These are phyloP conservation scores for Fonsecaea multimorphosa DNA, from an alignment of 2,329 filamentous ascomycete genomes.

Conservation along the genomic window DNA sequence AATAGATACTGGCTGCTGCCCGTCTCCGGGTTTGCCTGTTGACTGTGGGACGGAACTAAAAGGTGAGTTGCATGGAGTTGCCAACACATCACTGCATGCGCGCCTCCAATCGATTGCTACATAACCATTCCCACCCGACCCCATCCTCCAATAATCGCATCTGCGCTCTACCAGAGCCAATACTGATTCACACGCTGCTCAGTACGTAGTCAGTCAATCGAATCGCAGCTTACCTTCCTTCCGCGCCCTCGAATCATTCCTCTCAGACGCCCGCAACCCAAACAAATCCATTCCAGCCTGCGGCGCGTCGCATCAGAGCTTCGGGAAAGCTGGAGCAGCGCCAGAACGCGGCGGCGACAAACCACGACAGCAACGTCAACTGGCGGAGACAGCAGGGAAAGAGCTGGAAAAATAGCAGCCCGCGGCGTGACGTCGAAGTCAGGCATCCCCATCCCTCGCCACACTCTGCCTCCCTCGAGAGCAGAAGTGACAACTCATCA, in stretches of 20 bases:
- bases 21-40: slow-evolving; percentile 25
- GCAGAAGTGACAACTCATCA: slow-evolving; percentile 52
- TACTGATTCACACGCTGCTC: slow-evolving; percentile 36
- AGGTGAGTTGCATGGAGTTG: slow-evolving; percentile 39
- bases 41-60: slow-evolving; percentile 34
- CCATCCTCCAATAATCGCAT: slow-evolving; percentile 37
- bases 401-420: slow-evolving; percentile 24
- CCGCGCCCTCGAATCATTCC: slow-evolving; percentile 36
- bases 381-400: slow-evolving; percentile 6
- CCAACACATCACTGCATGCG: slow-evolving; percentile 38
- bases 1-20: slow-evolving; percentile 33
- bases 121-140: slow-evolving; percentile 31
- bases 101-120: slow-evolving; percentile 37
- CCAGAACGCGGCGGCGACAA: slow-evolving; percentile 19
- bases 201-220: slow-evolving; percentile 35
- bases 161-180: slow-evolving; percentile 33
- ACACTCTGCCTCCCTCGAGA: slow-evolving; percentile 22
- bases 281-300: slow-evolving; percentile 27
- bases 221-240: slow-evolving; percentile 34
- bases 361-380: slow-evolving; percentile 9
- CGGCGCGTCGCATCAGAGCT: slow-evolving; percentile 31
- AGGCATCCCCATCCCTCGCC: slow-evolving; percentile 33
- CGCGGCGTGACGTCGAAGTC: slow-evolving; percentile 21
- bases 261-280: slow-evolving; percentile 28
- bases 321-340: slow-evolving; percentile 30